Base-by-base conservation (phyloP, 495 filamentous ascomycete species). In the Recurvomyces mirabilis region DNA sequence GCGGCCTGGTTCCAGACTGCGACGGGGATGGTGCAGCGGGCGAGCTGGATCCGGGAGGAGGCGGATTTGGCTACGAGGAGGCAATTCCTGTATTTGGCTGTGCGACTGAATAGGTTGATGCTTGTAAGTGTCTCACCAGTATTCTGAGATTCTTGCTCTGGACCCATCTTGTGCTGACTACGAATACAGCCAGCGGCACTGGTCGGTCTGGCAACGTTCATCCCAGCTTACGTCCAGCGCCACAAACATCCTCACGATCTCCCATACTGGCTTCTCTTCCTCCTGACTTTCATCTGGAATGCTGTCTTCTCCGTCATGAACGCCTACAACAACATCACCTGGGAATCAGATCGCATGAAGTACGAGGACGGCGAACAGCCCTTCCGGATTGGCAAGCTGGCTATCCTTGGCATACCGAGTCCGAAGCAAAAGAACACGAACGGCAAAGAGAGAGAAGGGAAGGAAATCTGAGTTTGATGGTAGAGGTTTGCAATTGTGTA, bases 321-420 rank as follows among this genome's bases (percentile, higher is more conserved):
- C 38, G 51, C 51, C 4, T 54, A 54, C 38, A 54, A 54, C 41
- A 54, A 54, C 31, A 54, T 54, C 41, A 50, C 51, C 10, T 54
- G 51, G 51, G 47, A 50, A 26, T 34, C 32, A 19, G 46, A 49
- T 23, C 46, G 51, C 9, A 41, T 54, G 12, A 32, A 26, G 29
- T 49, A 36, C 46, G 51, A 54, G 38, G 46, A 50, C 9, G 41
- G 41, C 18, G 23, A 36, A 7, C 49, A 38, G 7, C 46, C 41
- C 4, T 54, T 38, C 29, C 24, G 46, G 13, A 35, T 46, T 20
- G 41, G 37, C 1, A 26, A 38, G 30, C 31, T 49, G 22, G 34
- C 46, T 7, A 42, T 54, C 25, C 19, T 54, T 9, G 51, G 51
- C 0, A 4, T 53, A 5, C 44, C 44, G 21, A 44, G 23, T 20